These are phyloP conservation scores for Populus hybrid DNA, from an alignment of 441 rosid genomes.

Conservation along the genomic window DNA sequence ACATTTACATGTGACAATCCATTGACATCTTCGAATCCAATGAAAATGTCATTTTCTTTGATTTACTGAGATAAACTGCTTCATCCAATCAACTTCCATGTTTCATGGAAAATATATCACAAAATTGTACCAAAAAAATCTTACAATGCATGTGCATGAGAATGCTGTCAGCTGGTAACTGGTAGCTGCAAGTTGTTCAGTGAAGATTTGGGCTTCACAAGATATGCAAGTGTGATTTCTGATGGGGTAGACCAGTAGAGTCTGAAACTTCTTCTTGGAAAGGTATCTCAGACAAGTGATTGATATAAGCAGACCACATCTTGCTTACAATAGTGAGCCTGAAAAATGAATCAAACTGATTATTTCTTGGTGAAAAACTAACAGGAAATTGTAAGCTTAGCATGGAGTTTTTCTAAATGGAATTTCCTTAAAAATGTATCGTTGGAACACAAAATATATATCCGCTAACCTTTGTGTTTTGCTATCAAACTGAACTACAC, in stretches of 20 bases:
- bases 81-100: background rate
- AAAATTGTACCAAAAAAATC: background rate
- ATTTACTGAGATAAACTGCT: background rate
- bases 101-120: background rate
- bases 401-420: background rate
- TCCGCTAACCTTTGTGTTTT: background rate
- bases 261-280: slow-evolving; percentile 48
- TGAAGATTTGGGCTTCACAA: slow-evolving; percentile 63
- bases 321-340: slow-evolving; percentile 92
- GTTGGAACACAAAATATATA: background rate
- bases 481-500: background rate
- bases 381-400: background rate
- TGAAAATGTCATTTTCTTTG: background rate
- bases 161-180: slow-evolving; percentile 31
- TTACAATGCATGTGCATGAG: slow-evolving; percentile 7
- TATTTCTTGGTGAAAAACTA: background rate
- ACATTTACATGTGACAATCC: background rate
- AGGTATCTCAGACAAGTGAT: slow-evolving; percentile 70
- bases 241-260: slow-evolving; percentile 22
- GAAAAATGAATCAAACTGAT: slow-evolving; percentile 7
- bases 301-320: slow-evolving; percentile 92
- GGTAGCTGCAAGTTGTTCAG: slow-evolving; percentile 46
- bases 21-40: background rate
- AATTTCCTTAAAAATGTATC: background rate
- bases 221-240: slow-evolving; percentile 40